phyloP scores from a whole-genome alignment of 2,329 filamentous ascomycete genomes.

The Neonectria hederae region DNA sequence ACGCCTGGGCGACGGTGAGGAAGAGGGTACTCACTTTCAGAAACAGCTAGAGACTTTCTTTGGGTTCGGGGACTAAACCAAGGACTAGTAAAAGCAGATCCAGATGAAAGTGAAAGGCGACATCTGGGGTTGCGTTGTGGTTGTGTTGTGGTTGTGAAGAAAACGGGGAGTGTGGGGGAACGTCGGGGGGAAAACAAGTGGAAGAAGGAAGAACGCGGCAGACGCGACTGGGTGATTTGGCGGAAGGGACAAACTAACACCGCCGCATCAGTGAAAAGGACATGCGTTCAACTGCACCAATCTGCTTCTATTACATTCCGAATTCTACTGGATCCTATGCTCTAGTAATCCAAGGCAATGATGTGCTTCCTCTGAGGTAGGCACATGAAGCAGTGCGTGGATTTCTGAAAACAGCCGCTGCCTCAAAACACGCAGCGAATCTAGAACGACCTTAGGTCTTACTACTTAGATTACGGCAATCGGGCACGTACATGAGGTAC shows the following conservation, averaged over 20 bases:
- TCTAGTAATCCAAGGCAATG: neutral
- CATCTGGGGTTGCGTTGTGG: neutral
- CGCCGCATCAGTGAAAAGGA: neutral
- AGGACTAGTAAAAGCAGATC: neutral
- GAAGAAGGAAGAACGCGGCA: slow-evolving; percentile 7
- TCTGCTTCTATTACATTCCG: too few species aligned
- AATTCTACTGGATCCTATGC: neutral
- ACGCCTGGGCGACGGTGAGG: neutral
- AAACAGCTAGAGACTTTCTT: neutral
- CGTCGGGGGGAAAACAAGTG: neutral
- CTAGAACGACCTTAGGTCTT: too few species aligned
- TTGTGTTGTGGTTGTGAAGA: neutral
- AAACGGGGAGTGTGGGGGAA: neutral
- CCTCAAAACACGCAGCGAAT: too few species aligned
- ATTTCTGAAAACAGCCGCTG: too few species aligned
- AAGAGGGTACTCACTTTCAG: neutral
- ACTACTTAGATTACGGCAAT: neutral
- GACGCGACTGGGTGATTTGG: neutral
- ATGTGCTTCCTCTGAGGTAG: neutral
- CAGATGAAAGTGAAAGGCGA: neutral
- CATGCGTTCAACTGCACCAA: too few species aligned
- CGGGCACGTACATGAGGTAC: neutral
- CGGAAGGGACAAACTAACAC: neutral
- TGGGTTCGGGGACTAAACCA: neutral
- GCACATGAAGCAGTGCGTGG: too few species aligned